Base-by-base conservation (phyloP, 2,329 filamentous ascomycete species). In the Fusarium sambucinum region DNA sequence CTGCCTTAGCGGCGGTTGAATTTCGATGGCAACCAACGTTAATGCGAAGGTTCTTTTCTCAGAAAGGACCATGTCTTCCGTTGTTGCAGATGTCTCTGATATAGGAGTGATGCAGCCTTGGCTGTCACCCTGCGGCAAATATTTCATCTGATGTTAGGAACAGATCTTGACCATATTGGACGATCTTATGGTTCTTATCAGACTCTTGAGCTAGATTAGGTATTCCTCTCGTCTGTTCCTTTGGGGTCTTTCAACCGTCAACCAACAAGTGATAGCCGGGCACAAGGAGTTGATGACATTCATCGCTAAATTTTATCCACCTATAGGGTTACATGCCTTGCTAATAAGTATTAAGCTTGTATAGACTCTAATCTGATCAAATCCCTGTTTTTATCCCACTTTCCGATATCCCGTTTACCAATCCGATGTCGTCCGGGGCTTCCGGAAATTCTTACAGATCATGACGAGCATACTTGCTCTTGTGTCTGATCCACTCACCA, bases 141-240 rank as follows among this genome's bases (percentile, higher is more conserved):
- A 33, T 25, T 51, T 40, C 35, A 29, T 51, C 47, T 51, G 47
- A 51, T 21, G 23, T 51, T 40, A 23, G 32, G 23, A 27, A n/a
- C 32, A 50, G 32, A 38, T 37, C 47, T 37, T 37, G 23, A 7
- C 32, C 47, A 51, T 51, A 51, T 25, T 27, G 5, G 47, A 9
- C 47, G 47, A 51, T 51, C 47, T 40, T 51, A 51, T 51, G 47
- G 17, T 51, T 35, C 25, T 51, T 51, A 21, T 40, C 33, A 6
- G 35, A 3, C 11, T 27, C 13, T 17, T 33, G 30, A 16, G 8
- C 42, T 7, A 16, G 9, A 58, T 59, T 21, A 17, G 55, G 57
- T 11, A 51, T 35, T 12, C 17, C 6, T 27, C 10, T 54, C 46
- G 41, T 41, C 37, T 51, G 3, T 25, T 4, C 6, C 17, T 29